Base-by-base conservation (phyloP, 2,329 filamentous ascomycete genomes). In the Aspergillus niger region DNA sequence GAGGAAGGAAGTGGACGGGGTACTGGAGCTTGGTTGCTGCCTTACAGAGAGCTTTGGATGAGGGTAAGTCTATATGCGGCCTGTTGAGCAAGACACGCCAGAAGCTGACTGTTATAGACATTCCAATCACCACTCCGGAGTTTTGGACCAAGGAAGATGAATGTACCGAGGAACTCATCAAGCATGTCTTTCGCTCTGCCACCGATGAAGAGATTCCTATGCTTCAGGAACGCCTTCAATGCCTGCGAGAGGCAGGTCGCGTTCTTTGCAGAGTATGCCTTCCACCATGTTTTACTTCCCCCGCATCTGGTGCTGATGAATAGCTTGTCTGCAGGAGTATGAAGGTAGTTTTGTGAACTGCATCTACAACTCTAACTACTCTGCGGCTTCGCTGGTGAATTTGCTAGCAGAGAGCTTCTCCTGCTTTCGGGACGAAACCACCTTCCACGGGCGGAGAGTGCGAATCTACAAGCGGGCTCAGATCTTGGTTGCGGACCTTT, bases 11-110 rank as follows among this genome's bases (percentile, higher is more conserved):
- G 59, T 98, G 92, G 92, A 97, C 92, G 0, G 95, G 95, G 3
- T 99, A 99, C 76, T 97, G 91, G 89, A 96, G 92, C 74, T 79
- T 99, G 58, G 91, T 98, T 20, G 95, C 95, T 24, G 86, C 90
- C 22, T 76, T 99, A 69, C 91, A 93, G 75, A 83, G 95, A 69
- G 96, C 92, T 2, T 79, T 98, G 44, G 92, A 98, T 55, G 93
- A 97, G 82, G 90, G 90, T 89, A 74, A 72, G 74, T 76, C 72
- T 15, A 44, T 36, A 26, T n/a, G 5, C 36, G 22, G 8, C n/a
- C 13, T 26, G 15, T 8, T 54, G 28, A 7, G 3, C 32, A 26
- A 32, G 5, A 20, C 15, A 39, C 3, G 3, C 10, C 1, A 39
- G 26, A 65, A 61, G 52, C 64, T 69, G 60, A 70, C 24, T 32